Percentiles rank a stretch among this genome's conserved stretches.
Evolutionary conservation across 495 filamentous ascomycete species (phyloP).

Genomic region (Penicillium parvum): DNA sequence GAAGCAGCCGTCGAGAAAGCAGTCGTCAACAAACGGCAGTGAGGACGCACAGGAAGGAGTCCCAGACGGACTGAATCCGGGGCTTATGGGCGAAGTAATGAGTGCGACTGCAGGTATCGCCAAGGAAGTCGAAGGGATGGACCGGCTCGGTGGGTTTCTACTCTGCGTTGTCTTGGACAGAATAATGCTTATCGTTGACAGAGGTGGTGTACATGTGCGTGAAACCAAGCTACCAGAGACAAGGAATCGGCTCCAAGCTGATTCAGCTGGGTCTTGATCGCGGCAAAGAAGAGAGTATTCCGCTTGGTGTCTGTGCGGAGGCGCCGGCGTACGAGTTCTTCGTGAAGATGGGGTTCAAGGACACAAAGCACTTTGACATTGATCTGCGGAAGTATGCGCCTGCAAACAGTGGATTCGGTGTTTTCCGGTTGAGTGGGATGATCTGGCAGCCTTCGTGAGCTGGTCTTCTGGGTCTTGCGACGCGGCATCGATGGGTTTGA

Average conservation of each 20-base stretch:
- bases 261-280: constrained; percentile 10
- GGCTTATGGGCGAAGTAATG: constrained; percentile 9
- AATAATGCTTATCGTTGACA: background rate
- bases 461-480: too few relatives aligned
- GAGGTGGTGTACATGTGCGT: constrained; percentile 20
- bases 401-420: constrained; percentile 17
- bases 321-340: constrained; percentile 18
- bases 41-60: background rate
- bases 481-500: too few relatives aligned
- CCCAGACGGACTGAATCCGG: constrained; percentile 13
- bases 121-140: constrained; percentile 4
- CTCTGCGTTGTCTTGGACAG: background rate
- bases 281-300: constrained; percentile 7
- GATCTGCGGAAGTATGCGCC: constrained; percentile 20
- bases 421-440: constrained; percentile 17
- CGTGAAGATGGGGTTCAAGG: constrained; percentile 11
- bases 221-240: constrained; percentile 7
- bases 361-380: constrained; percentile 16
- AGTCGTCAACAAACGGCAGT: background rate
- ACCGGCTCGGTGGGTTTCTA: constrained; percentile 14
- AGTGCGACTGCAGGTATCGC: constrained; percentile 1
- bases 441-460: constrained; percentile 16
- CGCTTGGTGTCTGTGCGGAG: constrained; percentile 12
- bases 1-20: background rate
- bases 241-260: constrained; percentile 14